Base-by-base conservation (phyloP, 2,329 filamentous ascomycete genomes). In the Fusarium incarnatum region DNA sequence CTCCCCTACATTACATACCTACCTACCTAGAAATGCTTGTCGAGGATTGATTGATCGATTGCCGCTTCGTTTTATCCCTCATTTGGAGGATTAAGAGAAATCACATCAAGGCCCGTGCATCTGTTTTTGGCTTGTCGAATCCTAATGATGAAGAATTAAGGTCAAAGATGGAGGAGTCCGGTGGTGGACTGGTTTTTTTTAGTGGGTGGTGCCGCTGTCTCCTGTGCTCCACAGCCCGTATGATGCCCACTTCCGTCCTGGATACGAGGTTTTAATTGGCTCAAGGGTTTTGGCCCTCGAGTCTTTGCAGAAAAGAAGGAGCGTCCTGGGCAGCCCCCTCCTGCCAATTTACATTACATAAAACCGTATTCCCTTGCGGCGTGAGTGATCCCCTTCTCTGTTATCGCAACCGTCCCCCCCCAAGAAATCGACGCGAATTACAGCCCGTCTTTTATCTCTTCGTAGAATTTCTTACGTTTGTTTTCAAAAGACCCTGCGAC, bases 331-430 rank as follows among this genome's bases (percentile, higher is more conserved):
- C 68, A 60, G 73, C 73, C 71, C 73, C 73, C 74, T 75, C 73
- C 45, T 75, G 60, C 60, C 75, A 78, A 77, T 78, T 79, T 73
- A 77, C 76, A 79, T 80, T 80, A 80, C 79, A 79, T 80, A 80
- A 80, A 80, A 80, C 63, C 63, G 63, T 66, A 66, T 66, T 66
- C 63, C 63, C 63, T 66, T 66, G 62, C 62, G 63, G 71, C 77
- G 76, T 74, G 73, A 67, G 65, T 67, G 75, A 70, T 76, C 77
- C 77, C 71, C 73, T 71, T 75, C 67, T 72, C 70, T 72, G 75
- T 75, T 77, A 78, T 77, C 73, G 75, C 64, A 66, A 61, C 64
- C 62, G 72, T 72, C 49, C 75, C 75, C 75, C 73, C 74, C 71
- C 71, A 70, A 74, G 74, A 64, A 66, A 56, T 53, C 72, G 66